These are phyloP conservation scores for Cyclaneusma minus DNA, from an alignment of 2,329 filamentous ascomycete genomes.

Conservation along the genomic window DNA sequence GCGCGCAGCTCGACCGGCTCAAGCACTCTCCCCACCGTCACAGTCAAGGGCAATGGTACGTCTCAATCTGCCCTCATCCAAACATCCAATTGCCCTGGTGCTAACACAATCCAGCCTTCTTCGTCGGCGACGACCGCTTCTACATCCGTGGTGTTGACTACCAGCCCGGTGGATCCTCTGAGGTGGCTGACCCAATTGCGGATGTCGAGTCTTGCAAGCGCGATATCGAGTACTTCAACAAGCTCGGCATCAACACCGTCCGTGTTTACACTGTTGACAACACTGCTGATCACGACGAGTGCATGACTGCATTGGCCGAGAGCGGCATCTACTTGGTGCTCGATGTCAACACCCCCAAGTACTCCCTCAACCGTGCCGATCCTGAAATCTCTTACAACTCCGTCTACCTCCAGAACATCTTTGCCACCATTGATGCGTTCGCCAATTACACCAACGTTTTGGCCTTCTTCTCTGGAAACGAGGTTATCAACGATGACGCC, in stretches of 20 bases:
- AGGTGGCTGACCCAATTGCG: slow-evolving; percentile 47
- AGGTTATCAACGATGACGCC: slow-evolving; percentile 38
- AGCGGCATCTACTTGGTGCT: slow-evolving; percentile 62
- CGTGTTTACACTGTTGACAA: slow-evolving; percentile 65
- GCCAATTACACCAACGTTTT: slow-evolving; percentile 51
- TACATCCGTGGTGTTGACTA: slow-evolving; percentile 50
- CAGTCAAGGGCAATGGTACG: slow-evolving; percentile 16
- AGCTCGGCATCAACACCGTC: slow-evolving; percentile 56
- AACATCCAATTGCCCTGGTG: too few species aligned
- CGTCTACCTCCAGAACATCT: slow-evolving; percentile 54
- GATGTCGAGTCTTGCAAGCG: slow-evolving; percentile 43
- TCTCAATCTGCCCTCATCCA: slow-evolving; percentile 12
- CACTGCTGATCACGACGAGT: slow-evolving; percentile 48
- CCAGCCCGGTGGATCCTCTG: slow-evolving; percentile 46
- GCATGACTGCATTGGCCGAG: slow-evolving; percentile 50
- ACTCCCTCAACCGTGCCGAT: slow-evolving; percentile 49
- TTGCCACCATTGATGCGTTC: slow-evolving; percentile 56
- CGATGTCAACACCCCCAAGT: slow-evolving; percentile 58
- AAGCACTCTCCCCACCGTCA: slow-evolving; percentile 12
- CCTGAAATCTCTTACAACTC: slow-evolving; percentile 50
- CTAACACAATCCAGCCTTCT: slow-evolving; percentile 12
- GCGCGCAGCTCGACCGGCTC: too few species aligned
- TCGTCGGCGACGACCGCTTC: slow-evolving; percentile 23
- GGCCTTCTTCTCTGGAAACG: slow-evolving; percentile 45
- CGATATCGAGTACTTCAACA: slow-evolving; percentile 50